Conservation (phyloP, 306 rosid genomes). For the Cucumis hystrix region DNA sequence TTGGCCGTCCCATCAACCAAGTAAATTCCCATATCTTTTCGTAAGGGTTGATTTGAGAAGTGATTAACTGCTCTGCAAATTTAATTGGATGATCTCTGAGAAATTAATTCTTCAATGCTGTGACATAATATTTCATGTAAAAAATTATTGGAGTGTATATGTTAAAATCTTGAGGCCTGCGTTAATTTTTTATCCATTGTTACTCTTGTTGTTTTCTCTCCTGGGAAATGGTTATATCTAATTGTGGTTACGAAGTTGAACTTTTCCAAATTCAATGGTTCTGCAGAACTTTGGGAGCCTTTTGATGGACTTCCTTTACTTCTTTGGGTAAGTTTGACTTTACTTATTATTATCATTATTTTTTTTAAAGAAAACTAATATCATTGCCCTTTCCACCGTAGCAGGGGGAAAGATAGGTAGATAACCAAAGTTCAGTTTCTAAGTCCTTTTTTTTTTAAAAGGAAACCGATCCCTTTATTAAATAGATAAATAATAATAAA, state of each 20-base stretch:
- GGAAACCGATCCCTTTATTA: no score
- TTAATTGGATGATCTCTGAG: background rate
- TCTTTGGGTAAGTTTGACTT: constrained; percentile 67
- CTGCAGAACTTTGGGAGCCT: constrained; percentile 88
- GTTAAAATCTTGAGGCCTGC: background rate
- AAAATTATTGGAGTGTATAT: background rate
- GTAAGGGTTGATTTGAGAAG: background rate
- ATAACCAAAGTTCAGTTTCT: background rate
- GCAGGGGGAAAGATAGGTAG: background rate
- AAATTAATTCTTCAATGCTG: background rate
- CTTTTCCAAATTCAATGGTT: background rate
- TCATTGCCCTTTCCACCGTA: background rate
- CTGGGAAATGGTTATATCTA: background rate
- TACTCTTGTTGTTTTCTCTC: background rate
- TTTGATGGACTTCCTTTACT: constrained; percentile 80
- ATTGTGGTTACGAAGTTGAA: background rate
- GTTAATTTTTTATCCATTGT: background rate
- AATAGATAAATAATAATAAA: no score
- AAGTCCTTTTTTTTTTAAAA: background rate
- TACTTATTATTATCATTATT: background rate
- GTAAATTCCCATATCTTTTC: constrained; percentile 23
- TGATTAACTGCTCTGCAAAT: background rate
- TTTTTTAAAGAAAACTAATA: background rate
- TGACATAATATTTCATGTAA: background rate
- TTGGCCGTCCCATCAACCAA: constrained; percentile 82